A percentile compares a stretch with the other conserved stretches of the same genome.
phyloP scores from a whole-genome alignment of 495 filamentous ascomycete genomes.

The Penicillium steckii region DNA sequence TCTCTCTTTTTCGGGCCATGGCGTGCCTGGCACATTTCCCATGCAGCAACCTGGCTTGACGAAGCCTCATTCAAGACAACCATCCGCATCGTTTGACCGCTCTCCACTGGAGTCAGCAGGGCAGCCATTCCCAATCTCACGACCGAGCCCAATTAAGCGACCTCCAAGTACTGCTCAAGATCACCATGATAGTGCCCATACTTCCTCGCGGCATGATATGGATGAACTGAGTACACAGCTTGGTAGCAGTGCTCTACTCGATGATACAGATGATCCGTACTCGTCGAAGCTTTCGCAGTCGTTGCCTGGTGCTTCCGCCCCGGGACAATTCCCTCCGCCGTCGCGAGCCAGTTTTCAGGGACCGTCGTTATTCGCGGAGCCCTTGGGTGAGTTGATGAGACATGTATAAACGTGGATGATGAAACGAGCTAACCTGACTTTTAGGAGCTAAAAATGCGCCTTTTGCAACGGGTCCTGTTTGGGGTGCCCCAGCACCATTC shows the following conservation, averaged over 20 bases:
- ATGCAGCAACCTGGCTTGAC: slow-evolving; percentile 37
- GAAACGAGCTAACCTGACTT: slow-evolving; percentile 12
- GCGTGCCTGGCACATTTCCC: slow-evolving; percentile 32
- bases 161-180: slow-evolving; percentile 74
- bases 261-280: slow-evolving; percentile 65
- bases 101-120: slow-evolving; percentile 42
- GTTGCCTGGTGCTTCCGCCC: slow-evolving; percentile 35
- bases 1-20: slow-evolving; percentile 35
- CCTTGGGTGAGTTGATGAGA: slow-evolving; percentile 41
- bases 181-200: slow-evolving; percentile 43
- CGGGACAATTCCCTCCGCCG: slow-evolving; percentile 34
- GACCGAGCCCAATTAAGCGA: slow-evolving; percentile 84
- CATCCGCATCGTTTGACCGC: slow-evolving; percentile 58
- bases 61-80: slow-evolving; percentile 58
- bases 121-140: slow-evolving; percentile 63
- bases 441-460: slow-evolving; percentile 33
- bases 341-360: slow-evolving; percentile 47
- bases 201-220: slow-evolving; percentile 44
- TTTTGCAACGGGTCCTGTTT: slow-evolving; percentile 34
- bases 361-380: slow-evolving; percentile 51
- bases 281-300: slow-evolving; percentile 42
- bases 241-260: slow-evolving; percentile 91
- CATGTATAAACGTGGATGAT: not conserved
- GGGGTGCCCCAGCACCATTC: slow-evolving; percentile 38
- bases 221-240: slow-evolving; percentile 80